These are phyloP conservation scores for Gamsiella multidivaricata DNA, from an alignment of 192 early-diverging fungal genomes.

Conservation along the genomic window DNA sequence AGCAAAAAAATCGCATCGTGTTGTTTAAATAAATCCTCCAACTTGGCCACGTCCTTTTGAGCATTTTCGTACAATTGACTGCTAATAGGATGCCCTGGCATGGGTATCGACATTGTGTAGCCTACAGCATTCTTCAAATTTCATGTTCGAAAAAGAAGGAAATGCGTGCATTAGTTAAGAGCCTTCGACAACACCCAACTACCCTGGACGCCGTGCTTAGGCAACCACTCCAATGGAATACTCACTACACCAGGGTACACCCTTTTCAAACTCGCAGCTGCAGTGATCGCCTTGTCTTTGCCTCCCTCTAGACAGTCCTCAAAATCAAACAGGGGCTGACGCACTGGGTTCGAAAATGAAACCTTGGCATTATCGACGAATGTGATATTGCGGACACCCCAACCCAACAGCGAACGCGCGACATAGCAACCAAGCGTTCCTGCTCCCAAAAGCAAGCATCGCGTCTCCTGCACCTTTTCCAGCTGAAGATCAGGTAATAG, in stretches of 20 bases:
- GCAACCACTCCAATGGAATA: slow-evolving; percentile 4
- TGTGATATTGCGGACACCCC: slow-evolving; percentile 94
- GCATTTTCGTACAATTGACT: slow-evolving; percentile 51
- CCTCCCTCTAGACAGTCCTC: slow-evolving; percentile 90
- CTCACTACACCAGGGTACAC: slow-evolving; percentile 87
- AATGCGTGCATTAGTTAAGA: no score
- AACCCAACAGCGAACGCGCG: slow-evolving; percentile 85
- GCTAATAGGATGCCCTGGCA: slow-evolving; percentile 91
- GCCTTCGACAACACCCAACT: no score
- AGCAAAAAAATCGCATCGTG: slow-evolving; percentile 93
- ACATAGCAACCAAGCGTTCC: slow-evolving; percentile 97
- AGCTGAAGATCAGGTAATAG: slow-evolving; percentile 86
- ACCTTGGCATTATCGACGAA: slow-evolving; percentile 94
- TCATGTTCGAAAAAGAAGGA: neutral
- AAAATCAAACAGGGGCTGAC: slow-evolving; percentile 94
- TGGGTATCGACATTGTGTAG: slow-evolving; percentile 83
- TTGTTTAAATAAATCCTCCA: slow-evolving; percentile 72
- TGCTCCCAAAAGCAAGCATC: slow-evolving; percentile 90
- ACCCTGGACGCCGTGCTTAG: neutral
- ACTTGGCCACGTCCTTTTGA: slow-evolving; percentile 57
- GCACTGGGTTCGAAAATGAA: slow-evolving; percentile 95
- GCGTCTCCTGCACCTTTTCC: slow-evolving; percentile 78
- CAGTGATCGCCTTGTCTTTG: slow-evolving; percentile 86
- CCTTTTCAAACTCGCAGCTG: slow-evolving; percentile 76
- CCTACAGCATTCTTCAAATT: slow-evolving; percentile 72